Percentiles rank a stretch among this genome's conserved stretches.
phyloP scores from a whole-genome alignment of 208 protist genomes.

The Leishmania guyanensis region DNA sequence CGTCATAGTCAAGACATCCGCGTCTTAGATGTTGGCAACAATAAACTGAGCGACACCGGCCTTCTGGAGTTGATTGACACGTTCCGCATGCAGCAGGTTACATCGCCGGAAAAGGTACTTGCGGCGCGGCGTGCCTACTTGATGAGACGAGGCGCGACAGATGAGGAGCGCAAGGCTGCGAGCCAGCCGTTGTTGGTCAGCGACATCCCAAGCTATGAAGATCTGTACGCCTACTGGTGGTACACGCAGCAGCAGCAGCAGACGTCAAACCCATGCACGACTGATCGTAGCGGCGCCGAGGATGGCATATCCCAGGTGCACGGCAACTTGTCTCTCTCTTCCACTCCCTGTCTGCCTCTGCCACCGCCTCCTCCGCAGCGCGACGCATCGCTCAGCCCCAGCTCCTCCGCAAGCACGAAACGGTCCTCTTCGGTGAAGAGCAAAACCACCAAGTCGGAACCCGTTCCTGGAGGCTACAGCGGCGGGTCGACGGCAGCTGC shows the following conservation, averaged over 20 bases:
- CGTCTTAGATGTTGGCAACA: constrained; percentile 82
- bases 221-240: constrained; percentile 73
- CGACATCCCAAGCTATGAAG: constrained; percentile 70
- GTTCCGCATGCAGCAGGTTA: constrained; percentile 73
- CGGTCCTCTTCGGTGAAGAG: constrained; percentile 22
- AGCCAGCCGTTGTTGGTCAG: constrained; percentile 25
- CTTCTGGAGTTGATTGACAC: constrained; percentile 62
- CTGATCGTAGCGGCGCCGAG: background rate
- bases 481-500: constrained; percentile 3
- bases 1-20: constrained; percentile 60
- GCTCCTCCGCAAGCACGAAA: constrained; percentile 22
- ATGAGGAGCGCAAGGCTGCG: constrained; percentile 52
- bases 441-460: constrained; percentile 25
- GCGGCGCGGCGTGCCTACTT: constrained; percentile 55
- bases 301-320: background rate
- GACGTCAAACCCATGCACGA: background rate
- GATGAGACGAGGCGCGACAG: constrained; percentile 48
- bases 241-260: constrained; percentile 26
- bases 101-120: constrained; percentile 46
- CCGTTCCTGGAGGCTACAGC: background rate
- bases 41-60: constrained; percentile 75
- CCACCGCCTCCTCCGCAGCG: constrained; percentile 19
- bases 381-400: constrained; percentile 21
- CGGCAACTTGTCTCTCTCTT: background rate
- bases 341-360: background rate